A percentile compares a stretch with the other conserved stretches of the same genome.
These are phyloP conservation scores for Coemansia biformis DNA, from an alignment of 192 early-diverging fungal genomes.

Conservation along the genomic window DNA sequence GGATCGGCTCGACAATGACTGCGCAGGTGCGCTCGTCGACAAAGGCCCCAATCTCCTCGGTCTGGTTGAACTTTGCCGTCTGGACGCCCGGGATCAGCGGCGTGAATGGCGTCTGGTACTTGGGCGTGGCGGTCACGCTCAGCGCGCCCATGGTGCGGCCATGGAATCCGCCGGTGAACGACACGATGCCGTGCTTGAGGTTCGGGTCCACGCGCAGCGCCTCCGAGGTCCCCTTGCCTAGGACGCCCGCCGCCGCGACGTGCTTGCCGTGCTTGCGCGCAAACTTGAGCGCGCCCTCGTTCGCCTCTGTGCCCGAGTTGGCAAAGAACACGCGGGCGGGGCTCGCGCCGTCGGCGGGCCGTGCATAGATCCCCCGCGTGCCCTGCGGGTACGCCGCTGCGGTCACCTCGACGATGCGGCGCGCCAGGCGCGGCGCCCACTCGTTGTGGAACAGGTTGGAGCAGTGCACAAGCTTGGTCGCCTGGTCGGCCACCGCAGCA, in stretches of 20 bases:
- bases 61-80: conserved; percentile 69
- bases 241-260: conserved; percentile 23
- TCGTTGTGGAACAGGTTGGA: conserved; percentile 92
- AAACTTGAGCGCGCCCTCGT: conserved; percentile 97
- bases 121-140: conserved; percentile 86
- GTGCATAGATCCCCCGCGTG: conserved; percentile 46
- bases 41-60: conserved; percentile 53
- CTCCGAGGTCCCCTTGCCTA: conserved; percentile 41
- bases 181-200: conserved; percentile 70
- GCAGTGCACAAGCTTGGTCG: conserved; percentile 75
- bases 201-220: conserved; percentile 48
- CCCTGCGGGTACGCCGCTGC: conserved; percentile 41
- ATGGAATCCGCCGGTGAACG: conserved; percentile 92
- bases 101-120: conserved; percentile 92
- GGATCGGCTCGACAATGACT: conserved; percentile 94
- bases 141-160: conserved; percentile 94
- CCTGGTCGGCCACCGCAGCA: conserved; percentile 73
- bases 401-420: conserved; percentile 63
- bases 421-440: conserved; percentile 75
- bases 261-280: conserved; percentile 76
- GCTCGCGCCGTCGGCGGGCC: conserved; percentile 8
- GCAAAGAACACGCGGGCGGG: conserved; percentile 83
- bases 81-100: conserved; percentile 85
- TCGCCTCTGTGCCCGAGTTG: conserved; percentile 97
- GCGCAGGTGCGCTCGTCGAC: conserved; percentile 79